Evolutionary conservation across 495 filamentous ascomycete genomes (phyloP).

Genomic region (Penicillium samsonianum): DNA sequence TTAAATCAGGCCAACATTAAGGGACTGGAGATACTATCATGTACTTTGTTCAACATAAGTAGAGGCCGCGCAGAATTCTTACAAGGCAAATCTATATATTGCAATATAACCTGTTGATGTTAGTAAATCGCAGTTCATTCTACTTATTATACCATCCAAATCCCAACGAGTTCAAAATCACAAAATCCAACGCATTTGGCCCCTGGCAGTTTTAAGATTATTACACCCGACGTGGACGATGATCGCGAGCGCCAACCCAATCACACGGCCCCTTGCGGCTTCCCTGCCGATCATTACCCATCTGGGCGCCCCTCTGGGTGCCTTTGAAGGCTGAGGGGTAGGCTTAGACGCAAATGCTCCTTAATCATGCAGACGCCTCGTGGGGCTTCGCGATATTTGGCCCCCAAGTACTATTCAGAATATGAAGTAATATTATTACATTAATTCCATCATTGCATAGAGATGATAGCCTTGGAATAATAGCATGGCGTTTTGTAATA

Average conservation of each 20-base stretch:
- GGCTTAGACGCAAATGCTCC: background rate
- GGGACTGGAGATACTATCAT: background rate
- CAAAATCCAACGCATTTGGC: background rate
- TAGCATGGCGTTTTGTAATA: too few relatives aligned
- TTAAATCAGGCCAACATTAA: background rate
- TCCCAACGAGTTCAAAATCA: background rate
- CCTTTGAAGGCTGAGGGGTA: background rate
- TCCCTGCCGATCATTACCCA: background rate
- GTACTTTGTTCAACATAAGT: background rate
- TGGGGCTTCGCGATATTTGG: background rate
- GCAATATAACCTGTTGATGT: background rate
- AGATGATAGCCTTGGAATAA: too few relatives aligned
- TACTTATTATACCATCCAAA: too few relatives aligned
- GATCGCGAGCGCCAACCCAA: background rate
- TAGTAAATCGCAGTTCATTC: too few relatives aligned
- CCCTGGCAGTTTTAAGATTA: constrained; percentile 6
- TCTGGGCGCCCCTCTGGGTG: background rate
- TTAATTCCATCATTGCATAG: too few relatives aligned
- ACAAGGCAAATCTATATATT: background rate
- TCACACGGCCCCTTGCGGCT: background rate
- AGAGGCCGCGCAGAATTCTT: too few relatives aligned
- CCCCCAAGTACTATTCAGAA: background rate
- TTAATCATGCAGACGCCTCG: background rate
- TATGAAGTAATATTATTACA: too few relatives aligned
- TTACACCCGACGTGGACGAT: background rate